A percentile compares a stretch with the other conserved stretches of the same genome.
These are phyloP conservation scores for Calonectria hongkongensis DNA, from an alignment of 2,329 filamentous ascomycete species.

Conservation along the genomic window DNA sequence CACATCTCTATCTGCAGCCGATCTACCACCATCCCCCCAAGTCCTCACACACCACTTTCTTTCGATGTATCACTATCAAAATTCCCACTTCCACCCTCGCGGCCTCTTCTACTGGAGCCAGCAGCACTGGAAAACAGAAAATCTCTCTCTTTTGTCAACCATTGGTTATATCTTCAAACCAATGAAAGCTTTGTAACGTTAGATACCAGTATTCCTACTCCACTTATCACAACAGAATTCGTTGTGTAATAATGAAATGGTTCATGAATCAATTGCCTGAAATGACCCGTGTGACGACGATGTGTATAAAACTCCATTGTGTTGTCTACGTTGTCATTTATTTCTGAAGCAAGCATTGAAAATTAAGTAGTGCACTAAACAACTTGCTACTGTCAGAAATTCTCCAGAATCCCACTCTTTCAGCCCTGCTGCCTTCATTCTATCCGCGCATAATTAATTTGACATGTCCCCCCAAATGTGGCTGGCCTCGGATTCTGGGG, in stretches of 20 bases:
- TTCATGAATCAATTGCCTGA: not conserved
- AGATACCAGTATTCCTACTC: conserved; percentile 13
- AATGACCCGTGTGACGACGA: not conserved
- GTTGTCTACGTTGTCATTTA: not conserved
- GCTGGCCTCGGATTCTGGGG: no score
- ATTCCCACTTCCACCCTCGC: conserved; percentile 6
- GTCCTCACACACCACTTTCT: conserved; percentile 5
- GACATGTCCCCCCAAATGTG: no score
- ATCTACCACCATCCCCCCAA: not conserved
- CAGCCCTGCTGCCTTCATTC: no score
- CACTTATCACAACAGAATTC: conserved; percentile 1
- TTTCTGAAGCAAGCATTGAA: conserved; percentile 42
- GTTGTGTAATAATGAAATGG: not conserved
- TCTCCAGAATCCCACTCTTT: no score
- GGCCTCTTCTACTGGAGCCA: not conserved
- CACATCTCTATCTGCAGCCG: not conserved
- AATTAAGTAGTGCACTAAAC: no score
- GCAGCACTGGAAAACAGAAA: not conserved
- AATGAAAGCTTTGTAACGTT: conserved; percentile 17
- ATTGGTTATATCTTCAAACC: conserved; percentile 18
- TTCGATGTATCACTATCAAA: conserved; percentile 25
- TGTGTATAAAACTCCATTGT: not conserved
- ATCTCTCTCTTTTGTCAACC: conserved; percentile 10
- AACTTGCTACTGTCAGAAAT: no score
- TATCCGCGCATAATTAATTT: no score